Evolutionary conservation across 2,329 filamentous ascomycete species (phyloP), one percentile per base, ranked within the genome.

Genomic region (Ilyonectria sp.): DNA sequence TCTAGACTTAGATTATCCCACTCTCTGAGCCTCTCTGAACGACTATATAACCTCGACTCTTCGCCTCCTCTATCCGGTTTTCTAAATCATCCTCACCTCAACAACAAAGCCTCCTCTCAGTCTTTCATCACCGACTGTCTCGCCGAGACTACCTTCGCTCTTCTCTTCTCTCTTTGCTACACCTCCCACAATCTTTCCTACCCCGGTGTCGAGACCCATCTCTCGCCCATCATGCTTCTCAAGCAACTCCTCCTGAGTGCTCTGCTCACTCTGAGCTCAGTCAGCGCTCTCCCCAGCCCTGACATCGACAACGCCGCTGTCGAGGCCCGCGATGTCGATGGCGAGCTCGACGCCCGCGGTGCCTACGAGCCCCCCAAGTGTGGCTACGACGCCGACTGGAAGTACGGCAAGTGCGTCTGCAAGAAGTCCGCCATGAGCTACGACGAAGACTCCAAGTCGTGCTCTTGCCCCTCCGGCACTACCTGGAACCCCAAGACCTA

Each of bases 401-500:
- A 61, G 56, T 52, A 61, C 58, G 53, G 53, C 21, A 56, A 56
- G 31, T 53, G 50, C 10, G n/a, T 8, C 31, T 53, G 50, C 50
- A 53, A 53, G 50, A 53, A 53, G 50, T 11, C 31, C 6, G 40
- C 15, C 40, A 5, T 8, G 15, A n/a, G 3, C 15, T 43, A 43
- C 40, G 17, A 43, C 40, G 40, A 43, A n/a, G 15, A 43, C 40
- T n/a, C 15, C 17, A 43, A 43, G 40, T 8, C 4, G 10, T 67
- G 64, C 55, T 19, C 52, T 10, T 67, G 64, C 54, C 17, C 53
- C 15, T 43, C 37, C 37, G 56, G 56, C 8, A 33, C 31, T 2
- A 33, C 31, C 2, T 33, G 43, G 49, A 43, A 19, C 4, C 58
- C 54, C 54, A 56, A 46, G 13, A 43, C 46, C 1, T 29, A 46